These are phyloP conservation scores for Ceratocystis destructans DNA, from an alignment of 2,329 filamentous ascomycete genomes.

Conservation along the genomic window DNA sequence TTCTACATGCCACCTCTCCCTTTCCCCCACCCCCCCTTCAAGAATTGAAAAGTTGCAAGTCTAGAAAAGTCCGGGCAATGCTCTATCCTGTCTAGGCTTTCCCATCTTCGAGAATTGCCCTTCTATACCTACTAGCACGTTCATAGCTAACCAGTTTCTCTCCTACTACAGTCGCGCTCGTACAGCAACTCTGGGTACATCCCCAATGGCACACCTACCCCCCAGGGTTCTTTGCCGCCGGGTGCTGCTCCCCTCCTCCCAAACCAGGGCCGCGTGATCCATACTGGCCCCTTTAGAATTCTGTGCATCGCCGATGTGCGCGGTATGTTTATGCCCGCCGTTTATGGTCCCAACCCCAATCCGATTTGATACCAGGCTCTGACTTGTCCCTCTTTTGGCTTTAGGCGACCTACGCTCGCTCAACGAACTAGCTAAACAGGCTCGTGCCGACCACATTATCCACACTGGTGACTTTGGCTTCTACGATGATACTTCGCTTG, in stretches of 20 bases:
- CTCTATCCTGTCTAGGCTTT: neutral
- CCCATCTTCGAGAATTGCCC: neutral
- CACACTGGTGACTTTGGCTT: constrained; percentile 99
- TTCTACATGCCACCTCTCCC: neutral
- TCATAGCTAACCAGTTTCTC: constrained; percentile 20
- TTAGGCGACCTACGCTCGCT: constrained; percentile 86
- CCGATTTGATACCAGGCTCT: constrained; percentile 19
- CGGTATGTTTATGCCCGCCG: constrained; percentile 34
- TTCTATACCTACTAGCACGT: constrained; percentile 14
- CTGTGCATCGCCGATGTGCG: constrained; percentile 60
- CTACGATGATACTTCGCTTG: constrained; percentile 90
- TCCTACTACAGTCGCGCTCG: constrained; percentile 28
- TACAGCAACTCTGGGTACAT: constrained; percentile 44
- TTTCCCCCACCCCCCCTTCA: neutral
- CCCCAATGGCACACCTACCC: constrained; percentile 44
- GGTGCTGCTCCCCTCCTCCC: constrained; percentile 52
- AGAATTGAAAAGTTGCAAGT: constrained; percentile 8
- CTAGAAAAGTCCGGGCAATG: constrained; percentile 19
- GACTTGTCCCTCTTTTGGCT: neutral
- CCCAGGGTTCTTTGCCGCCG: constrained; percentile 28
- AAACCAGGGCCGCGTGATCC: constrained; percentile 53
- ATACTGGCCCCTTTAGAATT: constrained; percentile 51
- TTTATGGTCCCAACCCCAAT: neutral
- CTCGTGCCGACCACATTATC: constrained; percentile 91
- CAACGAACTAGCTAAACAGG: constrained; percentile 90